Conservation (phyloP, 768 basidiomycete genomes). For the Cystofilobasidium macerans region DNA sequence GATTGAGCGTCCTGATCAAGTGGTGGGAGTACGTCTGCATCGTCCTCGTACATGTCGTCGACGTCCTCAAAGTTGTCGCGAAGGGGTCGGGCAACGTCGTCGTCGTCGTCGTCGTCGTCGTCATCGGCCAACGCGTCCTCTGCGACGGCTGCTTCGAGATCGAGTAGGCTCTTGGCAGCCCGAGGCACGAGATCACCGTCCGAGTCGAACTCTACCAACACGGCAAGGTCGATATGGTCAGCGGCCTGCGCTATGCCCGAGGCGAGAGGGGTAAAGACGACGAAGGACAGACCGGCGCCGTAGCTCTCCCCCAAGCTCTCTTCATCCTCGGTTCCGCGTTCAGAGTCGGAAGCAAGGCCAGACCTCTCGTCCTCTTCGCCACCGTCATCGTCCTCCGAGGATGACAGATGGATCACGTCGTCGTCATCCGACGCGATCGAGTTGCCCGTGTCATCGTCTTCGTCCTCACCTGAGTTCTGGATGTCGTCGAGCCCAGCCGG, state of each 20-base stretch:
- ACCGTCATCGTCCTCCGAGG: not conserved
- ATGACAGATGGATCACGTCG: not conserved
- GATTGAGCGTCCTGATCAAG: not conserved
- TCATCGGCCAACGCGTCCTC: not conserved
- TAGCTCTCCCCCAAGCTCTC: not conserved
- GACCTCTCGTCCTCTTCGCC: not conserved
- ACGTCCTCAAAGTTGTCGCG: too few species aligned
- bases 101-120: not conserved
- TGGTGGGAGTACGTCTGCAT: not conserved
- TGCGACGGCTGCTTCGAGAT: not conserved
- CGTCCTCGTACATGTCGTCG: constrained; percentile 8
- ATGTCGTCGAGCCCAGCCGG: too few species aligned
- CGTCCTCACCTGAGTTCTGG: not conserved
- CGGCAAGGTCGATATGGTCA: not conserved
- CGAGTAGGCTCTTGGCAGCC: not conserved
- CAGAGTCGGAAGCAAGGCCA: too few species aligned
- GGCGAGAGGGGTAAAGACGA: not conserved
- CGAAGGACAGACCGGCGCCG: not conserved
- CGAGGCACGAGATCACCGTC: constrained; percentile 7
- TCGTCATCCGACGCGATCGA: not conserved
- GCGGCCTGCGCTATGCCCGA: not conserved
- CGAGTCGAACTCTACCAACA: not conserved
- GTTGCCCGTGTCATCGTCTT: not conserved
- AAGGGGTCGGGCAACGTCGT: not conserved
- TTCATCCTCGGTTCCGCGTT: not conserved